Evolutionary conservation across 257 asterid genomes (phyloP), one percentile per base, ranked within the genome.

Genomic region (Eucommia ulmoides): DNA sequence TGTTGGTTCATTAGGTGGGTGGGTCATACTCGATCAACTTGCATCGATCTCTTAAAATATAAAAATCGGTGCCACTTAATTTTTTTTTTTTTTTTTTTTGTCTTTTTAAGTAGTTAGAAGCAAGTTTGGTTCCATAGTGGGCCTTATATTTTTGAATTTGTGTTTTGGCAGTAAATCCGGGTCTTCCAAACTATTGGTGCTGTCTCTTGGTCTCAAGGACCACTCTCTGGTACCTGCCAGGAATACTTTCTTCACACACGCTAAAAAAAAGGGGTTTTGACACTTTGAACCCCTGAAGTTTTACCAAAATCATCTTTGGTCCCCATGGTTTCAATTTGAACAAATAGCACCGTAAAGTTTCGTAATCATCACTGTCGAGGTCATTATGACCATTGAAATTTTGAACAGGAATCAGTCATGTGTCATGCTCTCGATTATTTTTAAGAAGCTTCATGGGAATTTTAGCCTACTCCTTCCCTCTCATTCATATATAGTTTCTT

Each of bases 191-290:
- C 63, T 91, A 41, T 58, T 89, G 65, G 89, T 89, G 38, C 69
- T 89, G 44, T 75, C 94, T 54, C 93, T 85, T 55, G 97, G 97
- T 53, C 82, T 89, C 42, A 79, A 65, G 64, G 86, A 82, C 55
- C 94, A 89, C 69, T 80, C 97, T 19, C 41, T 54, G 93, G 97
- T 88, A 77, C 16, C n/a, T n/a, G n/a, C 22, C 8, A 6, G 20
- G 1, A 3, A 42, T 6, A 42, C 48, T 16, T 42, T 2, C 15
- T 42, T 42, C 19, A 3, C 9, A 35, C 16, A 0, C 44, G n/a
- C n/a, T n/a, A n/a, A n/a, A n/a, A n/a, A n/a, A n/a, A n/a, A n/a
- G n/a, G n/a, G n/a, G n/a, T n/a, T n/a, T n/a, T n/a, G n/a, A n/a
- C n/a, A n/a, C n/a, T n/a, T n/a, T n/a, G n/a, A n/a, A n/a, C 12